Evolutionary conservation across 768 basidiomycete species (phyloP), one percentile per base, ranked within the genome.

Genomic region (Suillus weaverae): DNA sequence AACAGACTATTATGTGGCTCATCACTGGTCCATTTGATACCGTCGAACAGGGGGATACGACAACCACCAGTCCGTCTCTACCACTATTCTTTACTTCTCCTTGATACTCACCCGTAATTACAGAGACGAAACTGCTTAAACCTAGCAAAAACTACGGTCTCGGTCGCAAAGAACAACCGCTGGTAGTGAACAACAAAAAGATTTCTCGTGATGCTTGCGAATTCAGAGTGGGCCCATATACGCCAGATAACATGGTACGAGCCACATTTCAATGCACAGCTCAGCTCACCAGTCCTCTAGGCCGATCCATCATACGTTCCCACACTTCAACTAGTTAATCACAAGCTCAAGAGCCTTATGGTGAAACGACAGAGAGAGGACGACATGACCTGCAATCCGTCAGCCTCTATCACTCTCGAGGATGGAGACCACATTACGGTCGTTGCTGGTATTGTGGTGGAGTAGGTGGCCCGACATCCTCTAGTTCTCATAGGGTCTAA

Each of bases 151-250:
- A 78, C 14, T 87, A 90, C 63, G 43, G 69, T 0, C 68, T 92
- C 1, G 89, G 90, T 18, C 80, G 91, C 48, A 89, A 85, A 73
- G 84, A 81, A 1, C 74, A 76, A 50, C 78, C 79, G 0, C 76
- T 93, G 2, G 35, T 80, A 5, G 76, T 92, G 54, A 83, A 83
- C 64, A 82, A 80, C 76, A 87, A 86, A 70, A 88, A 85, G 71
- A 81, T 94, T 54, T 92, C 91, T 0, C 80, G 82, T 35, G 77
- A 84, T 26, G 87, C 90, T 67, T 86, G 85, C 56, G 74, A 80
- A 56, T 84, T 93, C 62, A 75, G 77, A 6, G 86, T 92, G 4
- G 87, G 81, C 1, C 66, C 76, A 4, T 89, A 81, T 62, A 75
- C 83, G 1, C 67, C 71, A 16, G 84, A 86, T 44, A 82, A 90